phyloP scores from a whole-genome alignment of 345 rosid species.

The Cardamine chenopodiifolia region DNA sequence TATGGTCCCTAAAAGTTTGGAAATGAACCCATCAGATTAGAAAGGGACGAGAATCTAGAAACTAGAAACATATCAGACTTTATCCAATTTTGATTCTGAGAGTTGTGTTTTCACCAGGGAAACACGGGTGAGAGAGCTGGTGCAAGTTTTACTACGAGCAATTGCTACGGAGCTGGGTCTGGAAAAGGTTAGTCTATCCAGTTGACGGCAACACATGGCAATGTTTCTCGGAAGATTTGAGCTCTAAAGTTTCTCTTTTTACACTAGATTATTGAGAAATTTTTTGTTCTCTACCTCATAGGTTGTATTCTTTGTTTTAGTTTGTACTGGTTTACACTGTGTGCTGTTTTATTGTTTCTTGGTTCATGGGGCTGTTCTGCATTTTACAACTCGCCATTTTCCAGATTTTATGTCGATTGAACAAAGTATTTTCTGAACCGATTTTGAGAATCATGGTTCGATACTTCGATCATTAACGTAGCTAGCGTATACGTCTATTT shows the following conservation, averaged over 20 bases:
- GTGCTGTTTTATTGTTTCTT: conserved; percentile 19
- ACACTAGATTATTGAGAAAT: conserved; percentile 22
- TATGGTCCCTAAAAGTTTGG: background rate
- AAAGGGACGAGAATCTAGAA: background rate
- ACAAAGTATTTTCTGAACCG: background rate
- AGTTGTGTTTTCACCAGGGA: conserved; percentile 62
- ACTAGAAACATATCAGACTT: conserved; percentile 1
- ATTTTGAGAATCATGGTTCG: conserved; percentile 15
- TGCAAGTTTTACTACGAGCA: conserved; percentile 69
- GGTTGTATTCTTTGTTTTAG: conserved; percentile 35
- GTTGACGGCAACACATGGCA: conserved; percentile 32
- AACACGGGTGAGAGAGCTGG: conserved; percentile 71
- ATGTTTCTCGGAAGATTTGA: conserved; percentile 4
- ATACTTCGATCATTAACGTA: background rate
- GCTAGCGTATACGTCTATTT: conserved; percentile 3
- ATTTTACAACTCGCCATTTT: conserved; percentile 6
- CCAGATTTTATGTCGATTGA: background rate
- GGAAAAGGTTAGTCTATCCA: conserved; percentile 48
- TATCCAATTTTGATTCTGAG: conserved; percentile 1
- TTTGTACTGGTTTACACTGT: conserved; percentile 16
- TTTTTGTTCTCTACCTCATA: conserved; percentile 36
- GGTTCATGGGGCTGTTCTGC: conserved; percentile 1
- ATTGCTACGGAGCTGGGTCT: conserved; percentile 67
- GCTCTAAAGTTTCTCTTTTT: conserved; percentile 3
- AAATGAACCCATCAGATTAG: background rate